A percentile compares a stretch with the other conserved stretches of the same genome.
These are phyloP conservation scores for Auxenochlorella protothecoides DNA, from an alignment of 139 green algal species.

Conservation along the genomic window DNA sequence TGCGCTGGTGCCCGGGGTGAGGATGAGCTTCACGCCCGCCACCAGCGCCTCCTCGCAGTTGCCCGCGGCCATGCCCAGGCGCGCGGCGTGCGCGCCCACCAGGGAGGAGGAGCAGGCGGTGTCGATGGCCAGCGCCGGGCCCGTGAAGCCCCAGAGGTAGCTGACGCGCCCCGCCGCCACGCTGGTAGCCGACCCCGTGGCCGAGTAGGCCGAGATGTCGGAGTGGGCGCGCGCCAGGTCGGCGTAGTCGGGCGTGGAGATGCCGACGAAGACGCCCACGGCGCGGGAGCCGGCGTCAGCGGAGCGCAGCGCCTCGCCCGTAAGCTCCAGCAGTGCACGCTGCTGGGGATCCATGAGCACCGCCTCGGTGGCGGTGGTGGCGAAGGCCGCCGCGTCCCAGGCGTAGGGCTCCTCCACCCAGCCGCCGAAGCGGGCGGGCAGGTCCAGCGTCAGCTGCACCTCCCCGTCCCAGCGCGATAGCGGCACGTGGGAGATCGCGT, in stretches of 20 bases:
- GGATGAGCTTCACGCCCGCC: slow-evolving; percentile 34
- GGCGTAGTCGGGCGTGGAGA: slow-evolving; percentile 24
- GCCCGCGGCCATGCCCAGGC: slow-evolving; percentile 12
- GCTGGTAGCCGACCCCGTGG: slow-evolving; percentile 39
- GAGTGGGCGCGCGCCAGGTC: slow-evolving; percentile 8
- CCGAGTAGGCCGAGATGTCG: slow-evolving; percentile 17
- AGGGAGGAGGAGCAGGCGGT: slow-evolving; percentile 77
- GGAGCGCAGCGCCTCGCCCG: slow-evolving; percentile 18
- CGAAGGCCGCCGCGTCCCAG: slow-evolving; percentile 48
- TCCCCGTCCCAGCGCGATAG: slow-evolving; percentile 32
- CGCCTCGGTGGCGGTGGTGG: slow-evolving; percentile 40
- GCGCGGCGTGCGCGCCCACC: slow-evolving; percentile 34
- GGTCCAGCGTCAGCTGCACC: slow-evolving; percentile 3
- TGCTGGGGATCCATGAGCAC: slow-evolving; percentile 73
- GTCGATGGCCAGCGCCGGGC: slow-evolving; percentile 64
- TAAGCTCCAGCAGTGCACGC: slow-evolving; percentile 58
- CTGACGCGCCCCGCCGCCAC: slow-evolving; percentile 68
- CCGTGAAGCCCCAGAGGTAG: slow-evolving; percentile 58
- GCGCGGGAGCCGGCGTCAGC: background rate
- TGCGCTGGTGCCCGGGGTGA: slow-evolving; percentile 26
- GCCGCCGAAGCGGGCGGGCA: slow-evolving; percentile 28
- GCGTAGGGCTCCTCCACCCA: slow-evolving; percentile 23
- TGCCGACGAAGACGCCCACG: slow-evolving; percentile 57
- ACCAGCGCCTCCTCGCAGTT: slow-evolving; percentile 10
- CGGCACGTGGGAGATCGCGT: slow-evolving; percentile 13